Evolutionary conservation across 352 stramenopile species (phyloP), one percentile per base, ranked within the genome.

Genomic region (Phytopythium montanum): DNA sequence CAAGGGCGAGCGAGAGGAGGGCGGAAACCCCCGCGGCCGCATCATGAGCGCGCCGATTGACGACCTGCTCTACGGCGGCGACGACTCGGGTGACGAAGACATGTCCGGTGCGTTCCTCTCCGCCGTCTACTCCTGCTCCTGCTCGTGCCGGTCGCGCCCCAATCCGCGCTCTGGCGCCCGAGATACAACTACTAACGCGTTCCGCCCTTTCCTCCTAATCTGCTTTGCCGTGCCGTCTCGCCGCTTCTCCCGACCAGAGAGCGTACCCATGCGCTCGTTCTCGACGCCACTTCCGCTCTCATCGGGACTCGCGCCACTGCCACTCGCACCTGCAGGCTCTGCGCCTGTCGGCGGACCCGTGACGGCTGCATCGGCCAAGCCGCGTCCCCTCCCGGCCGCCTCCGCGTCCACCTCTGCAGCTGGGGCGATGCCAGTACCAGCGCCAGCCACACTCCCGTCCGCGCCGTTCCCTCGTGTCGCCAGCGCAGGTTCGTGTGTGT

Each of bases 1-100:
- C 14, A 36, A 9, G 51, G 33, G n/a, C 19, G 42, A 51, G 49
- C 52, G 52, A 49, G 36, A 36, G 36, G 34, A 41, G 21, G 36
- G 48, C 25, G 44, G 36, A 45, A 54, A 54, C 45, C 45, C 45
- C 45, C 25, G 21, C 33, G 33, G 33, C 33, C 33, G 25, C 16
- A 68, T 21, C 28, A 94, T 94, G 85, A 94, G 86, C 61, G 86
- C 86, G 39, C 86, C 81, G 33, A 91, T 95, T 46, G 86, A 95
- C 59, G 79, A 93, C 61, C 63, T 95, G 56, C 70, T 95, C 51
- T 95, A 84, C 64, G 83, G 80, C 48, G 83, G 79, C 58, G 83
- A 93, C 42, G 85, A 95, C 69, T 91, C 84, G 29, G 84, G 84
- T 45, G 84, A 93, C 53, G 84, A 93, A 41, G 81, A 89, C 5